A percentile compares a stretch with the other conserved stretches of the same genome.
Conservation (phyloP, 768 basidiomycete genomes). For the Tulasnella sp. region DNA sequence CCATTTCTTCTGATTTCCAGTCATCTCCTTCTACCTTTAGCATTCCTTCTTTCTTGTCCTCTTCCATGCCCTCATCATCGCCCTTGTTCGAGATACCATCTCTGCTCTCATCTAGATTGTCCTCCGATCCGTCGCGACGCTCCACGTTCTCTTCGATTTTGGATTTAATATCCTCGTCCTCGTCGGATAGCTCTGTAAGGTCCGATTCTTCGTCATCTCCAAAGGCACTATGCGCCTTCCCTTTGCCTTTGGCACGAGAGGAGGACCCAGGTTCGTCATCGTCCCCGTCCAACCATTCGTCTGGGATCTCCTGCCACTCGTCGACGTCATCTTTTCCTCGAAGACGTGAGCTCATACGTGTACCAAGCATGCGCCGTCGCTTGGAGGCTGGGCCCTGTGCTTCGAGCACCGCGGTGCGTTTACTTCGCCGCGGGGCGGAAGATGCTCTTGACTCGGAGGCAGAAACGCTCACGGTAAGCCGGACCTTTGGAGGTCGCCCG, state of each 20-base stretch:
- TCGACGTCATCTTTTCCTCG: constrained; percentile 7
- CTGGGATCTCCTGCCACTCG: constrained; percentile 16
- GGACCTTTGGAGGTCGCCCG: constrained; percentile 3
- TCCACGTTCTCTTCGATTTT: neutral
- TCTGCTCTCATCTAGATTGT: neutral
- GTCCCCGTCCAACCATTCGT: constrained; percentile 14
- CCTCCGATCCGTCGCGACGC: neutral
- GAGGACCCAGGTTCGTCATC: constrained; percentile 4
- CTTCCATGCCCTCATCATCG: neutral
- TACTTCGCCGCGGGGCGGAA: constrained; percentile 6
- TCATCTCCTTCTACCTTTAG: constrained; percentile 9
- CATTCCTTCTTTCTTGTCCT: neutral
- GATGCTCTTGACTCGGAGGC: neutral
- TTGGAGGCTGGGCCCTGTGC: neutral
- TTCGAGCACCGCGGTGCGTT: constrained; percentile 5
- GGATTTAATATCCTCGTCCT: neutral
- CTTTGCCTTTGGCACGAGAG: constrained; percentile 4
- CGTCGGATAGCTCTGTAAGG: constrained; percentile 17
- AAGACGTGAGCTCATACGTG: constrained; percentile 6
- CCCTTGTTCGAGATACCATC: neutral
- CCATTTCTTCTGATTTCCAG: neutral
- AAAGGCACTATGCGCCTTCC: neutral
- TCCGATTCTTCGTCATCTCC: constrained; percentile 16
- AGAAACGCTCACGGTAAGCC: neutral
- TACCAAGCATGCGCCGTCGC: constrained; percentile 6